Evolutionary conservation across 306 rosid species (phyloP), one percentile per base, ranked within the genome.

Genomic region (Potentilla sterilis): DNA sequence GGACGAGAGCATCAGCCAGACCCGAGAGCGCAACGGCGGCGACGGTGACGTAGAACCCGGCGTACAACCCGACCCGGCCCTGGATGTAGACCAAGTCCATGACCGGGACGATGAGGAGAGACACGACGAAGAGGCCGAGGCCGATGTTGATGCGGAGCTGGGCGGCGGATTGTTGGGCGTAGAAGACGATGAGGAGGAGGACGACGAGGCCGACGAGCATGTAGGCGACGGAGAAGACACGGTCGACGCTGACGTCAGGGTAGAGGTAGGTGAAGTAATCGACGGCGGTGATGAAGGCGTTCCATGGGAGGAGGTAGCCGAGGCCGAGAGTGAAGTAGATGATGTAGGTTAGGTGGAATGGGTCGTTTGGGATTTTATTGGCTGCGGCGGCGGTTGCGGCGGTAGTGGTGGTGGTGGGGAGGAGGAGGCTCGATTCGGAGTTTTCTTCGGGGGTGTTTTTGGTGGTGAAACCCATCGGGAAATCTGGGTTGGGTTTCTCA

Each of bases 271-370:
- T 46, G 89, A 94, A 92, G 85, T 92, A 92, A 72, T 94, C 97
- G 48, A 94, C 84, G 80, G 95, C 98, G 7, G 97, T 94, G 84
- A 92, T 83, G 89, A 94, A 94, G 16, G 91, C 93, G 81, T 92
- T 94, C 98, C 98, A 94, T 0, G 98, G 98, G 40, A 94, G 93
- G 21, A 93, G 95, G 77, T 82, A 94, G 24, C 98, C 97, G 15
- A 85, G 15, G 6, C 98, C 97, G 0, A 94, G 77, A 3, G 79
- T 79, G 85, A 91, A 94, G 89, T 91, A 85, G 81, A 88, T 83
- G 43, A 90, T 82, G 84, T 94, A 94, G 9, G 91, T 88, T 0
- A 94, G 75, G 35, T 90, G 84, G 76, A 76, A 85, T 4, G 81
- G 73, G 81, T 94, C 98, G 69, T 82, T 37, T 0, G 97, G 96